Conservation (phyloP, 768 basidiomycete species). For the Pholiota conissans region DNA sequence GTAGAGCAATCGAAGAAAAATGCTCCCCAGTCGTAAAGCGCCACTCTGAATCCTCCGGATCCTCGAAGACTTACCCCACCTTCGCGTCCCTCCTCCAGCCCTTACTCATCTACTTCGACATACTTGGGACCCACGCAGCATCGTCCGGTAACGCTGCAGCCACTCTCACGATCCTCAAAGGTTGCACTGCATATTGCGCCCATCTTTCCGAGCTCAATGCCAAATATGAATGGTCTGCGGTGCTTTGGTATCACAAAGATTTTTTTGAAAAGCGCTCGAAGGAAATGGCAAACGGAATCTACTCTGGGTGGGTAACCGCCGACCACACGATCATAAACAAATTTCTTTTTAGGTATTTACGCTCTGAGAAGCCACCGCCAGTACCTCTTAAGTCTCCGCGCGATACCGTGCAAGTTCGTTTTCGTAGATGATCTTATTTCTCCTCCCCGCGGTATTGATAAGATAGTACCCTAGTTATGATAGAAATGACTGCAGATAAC, state of each 20-base stretch:
- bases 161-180: background rate
- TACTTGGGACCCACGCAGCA: conserved; percentile 2
- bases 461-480: too few species aligned
- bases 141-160: background rate
- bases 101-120: conserved; percentile 8
- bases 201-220: conserved; percentile 6
- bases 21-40: too few species aligned
- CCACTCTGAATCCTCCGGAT: too few species aligned
- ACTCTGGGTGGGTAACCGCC: background rate
- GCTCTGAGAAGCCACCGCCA: too few species aligned
- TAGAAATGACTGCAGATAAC: too few species aligned
- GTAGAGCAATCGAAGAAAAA: too few species aligned
- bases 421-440: too few species aligned
- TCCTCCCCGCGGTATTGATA: too few species aligned
- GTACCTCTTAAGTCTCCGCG: too few species aligned
- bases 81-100: conserved; percentile 10
- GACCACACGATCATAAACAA: too few species aligned
- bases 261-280: background rate
- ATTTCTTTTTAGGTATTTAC: too few species aligned
- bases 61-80: conserved; percentile 6
- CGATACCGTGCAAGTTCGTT: too few species aligned
- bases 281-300: background rate
- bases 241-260: background rate
- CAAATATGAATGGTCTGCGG: conserved; percentile 1
- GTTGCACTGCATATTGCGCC: background rate